Conservation (phyloP, 1,284 basidiomycete species). For the Coniferiporia weirii region DNA sequence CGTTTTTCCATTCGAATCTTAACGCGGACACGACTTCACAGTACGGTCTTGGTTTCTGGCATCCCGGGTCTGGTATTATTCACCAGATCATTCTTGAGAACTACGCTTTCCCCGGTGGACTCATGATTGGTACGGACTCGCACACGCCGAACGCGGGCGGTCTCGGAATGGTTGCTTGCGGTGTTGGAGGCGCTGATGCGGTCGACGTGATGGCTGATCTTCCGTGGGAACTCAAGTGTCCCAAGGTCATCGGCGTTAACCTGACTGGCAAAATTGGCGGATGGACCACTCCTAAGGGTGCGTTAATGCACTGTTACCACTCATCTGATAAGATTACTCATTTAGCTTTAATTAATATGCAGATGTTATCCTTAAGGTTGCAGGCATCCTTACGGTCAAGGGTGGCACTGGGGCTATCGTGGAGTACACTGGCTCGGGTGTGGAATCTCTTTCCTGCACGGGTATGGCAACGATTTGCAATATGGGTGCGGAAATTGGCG, state of each 20-base stretch:
- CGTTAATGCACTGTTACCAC: constrained; percentile 19
- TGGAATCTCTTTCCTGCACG: constrained; percentile 94
- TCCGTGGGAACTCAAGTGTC: constrained; percentile 99
- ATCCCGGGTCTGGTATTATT: constrained; percentile 97
- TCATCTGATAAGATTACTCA: background rate
- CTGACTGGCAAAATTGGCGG: constrained; percentile 92
- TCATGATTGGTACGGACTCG: constrained; percentile 99
- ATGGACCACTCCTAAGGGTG: constrained; percentile 97
- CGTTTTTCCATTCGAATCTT: constrained; percentile 10
- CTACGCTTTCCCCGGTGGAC: constrained; percentile 97
- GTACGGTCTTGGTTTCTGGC: constrained; percentile 99
- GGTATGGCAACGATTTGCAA: constrained; percentile 99
- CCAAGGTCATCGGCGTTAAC: constrained; percentile 98
- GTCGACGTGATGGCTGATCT: constrained; percentile 98
- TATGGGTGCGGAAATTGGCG: constrained; percentile 99
- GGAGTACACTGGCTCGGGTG: constrained; percentile 91
- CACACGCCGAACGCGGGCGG: constrained; percentile 99
- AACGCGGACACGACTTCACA: constrained; percentile 25
- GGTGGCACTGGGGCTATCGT: constrained; percentile 97
- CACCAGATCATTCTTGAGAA: constrained; percentile 98
- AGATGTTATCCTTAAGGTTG: constrained; percentile 97
- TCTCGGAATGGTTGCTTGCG: constrained; percentile 98
- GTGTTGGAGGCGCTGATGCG: constrained; percentile 98
- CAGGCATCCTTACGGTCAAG: constrained; percentile 96
- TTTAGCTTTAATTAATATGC: background rate